Base-by-base conservation (phyloP, 352 stramenopile genomes). In the Phytophthora cajani region DNA sequence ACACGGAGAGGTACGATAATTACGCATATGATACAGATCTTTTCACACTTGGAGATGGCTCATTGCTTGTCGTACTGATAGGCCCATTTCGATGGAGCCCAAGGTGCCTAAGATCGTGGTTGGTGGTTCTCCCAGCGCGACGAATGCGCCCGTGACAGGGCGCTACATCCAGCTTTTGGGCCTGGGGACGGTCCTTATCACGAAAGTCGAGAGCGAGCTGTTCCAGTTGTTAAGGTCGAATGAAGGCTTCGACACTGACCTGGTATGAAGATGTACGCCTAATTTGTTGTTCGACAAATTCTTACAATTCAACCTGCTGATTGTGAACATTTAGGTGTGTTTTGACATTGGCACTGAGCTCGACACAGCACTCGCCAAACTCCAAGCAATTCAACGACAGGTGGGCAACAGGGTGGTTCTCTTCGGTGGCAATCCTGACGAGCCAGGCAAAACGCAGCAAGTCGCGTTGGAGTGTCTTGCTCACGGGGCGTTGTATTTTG, bases 141-240 rank as follows among this genome's bases (percentile, higher is more conserved):
- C 65, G 2, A 85, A 80, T 58, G 74, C 85, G 7, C 64, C 81
- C 1, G 77, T 87, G 16, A 74, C 78, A n/a, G 85, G 78, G 0
- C 80, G 87, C 10, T 94, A 92, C 66, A 90, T 94, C 30, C 83
- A 92, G 25, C 70, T 94, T 14, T 63, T 94, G 16, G 87, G 85
- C 0, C 21, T 94, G 12, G 85, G 84, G 36, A 85, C 79, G 1
- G 82, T 91, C 17, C 33, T 77, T 33, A 82, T 77, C 17, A 66
- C 76, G 0, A 59, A 57, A 8, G 58, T 72, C 10, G 80, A 90
- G 55, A 47, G 52, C 14, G 71, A 75, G 5, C 64, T 91, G 30
- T 76, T 90, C 40, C 58, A 67, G 12, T 36, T 77, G 9, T 61
- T 91, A 23, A 49, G 52, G 5, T 89, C 83, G 6, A 54, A 72